Percentiles rank a stretch among this genome's conserved stretches.
phyloP scores from a whole-genome alignment of 2,329 filamentous ascomycete species.

The Pestalotiopsis fici region DNA sequence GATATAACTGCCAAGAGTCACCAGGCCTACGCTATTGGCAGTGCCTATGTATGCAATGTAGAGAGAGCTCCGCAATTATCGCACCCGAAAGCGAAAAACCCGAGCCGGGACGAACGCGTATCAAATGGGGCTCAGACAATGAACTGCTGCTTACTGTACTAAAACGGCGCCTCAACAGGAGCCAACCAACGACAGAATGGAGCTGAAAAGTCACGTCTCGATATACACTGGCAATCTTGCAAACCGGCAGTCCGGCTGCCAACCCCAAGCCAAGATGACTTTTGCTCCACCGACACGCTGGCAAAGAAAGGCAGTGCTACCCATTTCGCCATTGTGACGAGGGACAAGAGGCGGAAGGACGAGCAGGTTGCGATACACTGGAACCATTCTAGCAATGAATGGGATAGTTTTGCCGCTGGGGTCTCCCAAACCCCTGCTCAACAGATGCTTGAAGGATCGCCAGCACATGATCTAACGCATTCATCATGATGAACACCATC shows the following conservation, averaged over 20 bases:
- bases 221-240: neutral
- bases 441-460: no score
- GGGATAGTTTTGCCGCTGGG: no score
- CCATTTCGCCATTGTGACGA: neutral
- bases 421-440: no score
- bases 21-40: neutral
- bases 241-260: no score
- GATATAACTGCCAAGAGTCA: neutral
- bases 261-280: no score
- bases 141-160: neutral
- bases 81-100: neutral
- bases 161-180: neutral
- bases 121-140: neutral
- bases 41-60: neutral
- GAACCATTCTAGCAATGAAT: no score
- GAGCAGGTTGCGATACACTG: neutral
- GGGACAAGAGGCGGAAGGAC: neutral
- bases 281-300: no score
- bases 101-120: neutral
- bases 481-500: no score
- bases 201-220: neutral
- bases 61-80: neutral
- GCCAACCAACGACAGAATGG: neutral
- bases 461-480: no score
- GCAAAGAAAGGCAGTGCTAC: neutral